phyloP scores from a whole-genome alignment of 1,284 basidiomycete species.

The Rhodotorula glutinis region DNA sequence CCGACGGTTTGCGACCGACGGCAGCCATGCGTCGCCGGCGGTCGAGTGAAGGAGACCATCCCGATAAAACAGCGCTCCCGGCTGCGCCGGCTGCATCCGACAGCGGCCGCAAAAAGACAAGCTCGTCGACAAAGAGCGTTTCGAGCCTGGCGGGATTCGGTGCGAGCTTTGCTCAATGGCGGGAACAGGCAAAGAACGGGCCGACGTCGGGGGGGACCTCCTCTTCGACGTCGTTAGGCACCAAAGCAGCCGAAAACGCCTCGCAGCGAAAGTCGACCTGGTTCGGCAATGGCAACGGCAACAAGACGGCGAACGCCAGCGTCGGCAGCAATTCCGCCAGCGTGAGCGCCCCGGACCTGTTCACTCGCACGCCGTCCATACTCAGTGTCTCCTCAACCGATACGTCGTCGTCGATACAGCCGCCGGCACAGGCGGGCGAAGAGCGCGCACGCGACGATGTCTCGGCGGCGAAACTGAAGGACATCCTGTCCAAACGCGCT shows the following conservation, averaged over 20 bases:
- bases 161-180: slow-evolving; percentile 17
- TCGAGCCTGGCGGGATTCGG: slow-evolving; percentile 15
- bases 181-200: slow-evolving; percentile 16
- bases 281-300: slow-evolving; percentile 10
- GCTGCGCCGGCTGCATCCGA: background rate
- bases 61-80: background rate
- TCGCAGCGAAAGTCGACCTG: slow-evolving; percentile 14
- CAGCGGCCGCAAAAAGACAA: background rate
- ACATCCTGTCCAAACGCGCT: slow-evolving; percentile 30
- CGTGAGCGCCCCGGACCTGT: background rate
- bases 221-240: background rate
- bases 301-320: background rate
- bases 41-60: slow-evolving; percentile 4
- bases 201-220: background rate
- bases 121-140: slow-evolving; percentile 3
- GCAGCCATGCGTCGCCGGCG: background rate
- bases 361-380: background rate
- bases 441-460: slow-evolving; percentile 13
- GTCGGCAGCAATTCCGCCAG: background rate
- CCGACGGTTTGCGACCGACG: background rate
- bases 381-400: slow-evolving; percentile 3
- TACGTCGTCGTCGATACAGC: background rate
- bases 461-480: slow-evolving; percentile 27
- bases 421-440: background rate
- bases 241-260: background rate